phyloP scores from a whole-genome alignment of 345 rosid genomes.

The Salix koriyanagi region DNA sequence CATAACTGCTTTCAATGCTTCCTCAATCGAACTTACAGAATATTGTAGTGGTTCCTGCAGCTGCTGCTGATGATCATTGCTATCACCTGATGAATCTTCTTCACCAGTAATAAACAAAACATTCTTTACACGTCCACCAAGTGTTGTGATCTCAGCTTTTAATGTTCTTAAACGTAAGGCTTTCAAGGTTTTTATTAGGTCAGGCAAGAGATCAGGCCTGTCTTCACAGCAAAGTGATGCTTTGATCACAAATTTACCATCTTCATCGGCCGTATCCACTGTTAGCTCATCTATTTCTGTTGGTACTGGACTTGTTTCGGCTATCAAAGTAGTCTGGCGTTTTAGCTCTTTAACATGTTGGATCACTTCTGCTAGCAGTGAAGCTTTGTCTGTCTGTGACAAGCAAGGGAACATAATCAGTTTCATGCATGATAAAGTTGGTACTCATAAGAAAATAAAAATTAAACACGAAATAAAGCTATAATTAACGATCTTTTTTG shows the following conservation, averaged over 20 bases:
- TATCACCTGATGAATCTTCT: constrained; percentile 38
- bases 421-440: background rate
- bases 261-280: constrained; percentile 74
- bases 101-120: constrained; percentile 87
- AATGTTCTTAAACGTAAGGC: constrained; percentile 69
- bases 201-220: constrained; percentile 81
- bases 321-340: constrained; percentile 70
- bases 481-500: background rate
- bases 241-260: constrained; percentile 77
- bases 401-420: background rate
- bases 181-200: constrained; percentile 79
- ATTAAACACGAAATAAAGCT: background rate
- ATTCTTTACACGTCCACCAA: constrained; percentile 90
- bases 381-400: constrained; percentile 90
- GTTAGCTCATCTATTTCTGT: constrained; percentile 85
- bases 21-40: constrained; percentile 69
- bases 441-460: background rate
- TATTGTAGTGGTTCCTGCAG: constrained; percentile 40
- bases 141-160: constrained; percentile 91
- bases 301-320: constrained; percentile 74
- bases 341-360: constrained; percentile 94
- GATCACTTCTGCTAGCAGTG: constrained; percentile 92
- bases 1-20: constrained; percentile 87
- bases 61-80: constrained; percentile 27
- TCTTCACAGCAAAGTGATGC: constrained; percentile 95